phyloP scores from a whole-genome alignment of 257 asterid species.

The Fraxinus americana region DNA sequence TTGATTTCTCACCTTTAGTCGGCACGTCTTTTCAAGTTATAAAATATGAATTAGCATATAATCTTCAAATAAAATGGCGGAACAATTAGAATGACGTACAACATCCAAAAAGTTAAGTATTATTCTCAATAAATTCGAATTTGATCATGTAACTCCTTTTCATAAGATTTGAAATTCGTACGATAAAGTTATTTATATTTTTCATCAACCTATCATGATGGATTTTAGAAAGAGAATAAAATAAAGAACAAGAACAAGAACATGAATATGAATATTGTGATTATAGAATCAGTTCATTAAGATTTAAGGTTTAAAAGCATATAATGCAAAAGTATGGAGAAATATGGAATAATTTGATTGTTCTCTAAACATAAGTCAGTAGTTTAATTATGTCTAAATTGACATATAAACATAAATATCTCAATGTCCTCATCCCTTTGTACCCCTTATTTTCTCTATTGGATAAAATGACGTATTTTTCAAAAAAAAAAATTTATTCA shows the following conservation, averaged over 20 bases:
- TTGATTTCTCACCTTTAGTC: background rate
- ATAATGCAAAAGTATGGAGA: slow-evolving; percentile 18
- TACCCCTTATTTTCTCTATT: too few species aligned
- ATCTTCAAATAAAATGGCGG: background rate
- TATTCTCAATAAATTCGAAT: background rate
- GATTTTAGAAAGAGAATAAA: slow-evolving; percentile 10
- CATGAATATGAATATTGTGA: background rate
- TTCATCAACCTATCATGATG: background rate
- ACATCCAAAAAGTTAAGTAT: background rate
- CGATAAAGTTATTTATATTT: background rate
- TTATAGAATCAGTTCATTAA: slow-evolving; percentile 17
- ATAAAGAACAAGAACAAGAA: slow-evolving; percentile 14
- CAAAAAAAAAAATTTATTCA: too few species aligned
- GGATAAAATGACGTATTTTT: too few species aligned
- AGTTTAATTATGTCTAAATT: background rate
- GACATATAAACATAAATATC: background rate
- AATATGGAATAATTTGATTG: slow-evolving; percentile 17
- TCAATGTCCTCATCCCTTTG: background rate
- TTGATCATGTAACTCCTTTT: background rate
- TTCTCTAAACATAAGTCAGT: slow-evolving; percentile 23
- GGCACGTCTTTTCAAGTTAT: background rate
- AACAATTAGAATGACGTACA: background rate
- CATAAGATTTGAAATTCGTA: background rate
- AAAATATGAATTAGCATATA: background rate
- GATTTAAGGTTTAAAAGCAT: slow-evolving; percentile 38